phyloP scores from a whole-genome alignment of 73 alveolate genomes.

The Paramecium sonneborni region DNA sequence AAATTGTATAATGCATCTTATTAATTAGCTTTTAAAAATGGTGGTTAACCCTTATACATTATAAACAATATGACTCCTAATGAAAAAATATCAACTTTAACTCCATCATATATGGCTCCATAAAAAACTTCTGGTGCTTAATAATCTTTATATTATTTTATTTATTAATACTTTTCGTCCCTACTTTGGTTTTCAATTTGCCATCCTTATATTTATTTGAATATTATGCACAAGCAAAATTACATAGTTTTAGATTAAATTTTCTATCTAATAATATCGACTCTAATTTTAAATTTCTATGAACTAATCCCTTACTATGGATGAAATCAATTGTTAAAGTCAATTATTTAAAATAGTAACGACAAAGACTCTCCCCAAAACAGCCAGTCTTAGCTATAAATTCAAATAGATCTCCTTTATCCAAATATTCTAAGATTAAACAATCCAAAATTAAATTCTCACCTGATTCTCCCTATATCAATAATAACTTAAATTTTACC shows the following conservation, averaged over 20 bases:
- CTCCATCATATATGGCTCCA: conserved; percentile 26
- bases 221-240: conserved; percentile 66
- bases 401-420: conserved; percentile 90
- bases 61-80: background rate
- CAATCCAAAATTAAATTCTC: background rate
- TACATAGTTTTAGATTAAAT: conserved; percentile 47
- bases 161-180: conserved; percentile 60
- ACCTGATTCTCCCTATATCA: background rate
- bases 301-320: conserved; percentile 81
- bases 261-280: conserved; percentile 67
- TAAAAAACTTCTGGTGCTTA: background rate
- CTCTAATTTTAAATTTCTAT: conserved; percentile 90
- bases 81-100: background rate
- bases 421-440: conserved; percentile 75
- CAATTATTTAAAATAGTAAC: conserved; percentile 82
- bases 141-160: background rate
- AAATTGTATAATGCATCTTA: background rate
- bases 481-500: background rate
- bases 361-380: conserved; percentile 77
- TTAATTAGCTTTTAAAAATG: background rate
- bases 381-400: conserved; percentile 84
- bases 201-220: conserved; percentile 71
- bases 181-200: conserved; percentile 67
- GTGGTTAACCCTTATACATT: conserved; percentile 4
- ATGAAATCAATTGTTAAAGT: conserved; percentile 73